Percentiles rank a stretch among this genome's conserved stretches.
Conservation (phyloP, 2,329 filamentous ascomycete genomes). For the Microdochium trichocladiopsis region DNA sequence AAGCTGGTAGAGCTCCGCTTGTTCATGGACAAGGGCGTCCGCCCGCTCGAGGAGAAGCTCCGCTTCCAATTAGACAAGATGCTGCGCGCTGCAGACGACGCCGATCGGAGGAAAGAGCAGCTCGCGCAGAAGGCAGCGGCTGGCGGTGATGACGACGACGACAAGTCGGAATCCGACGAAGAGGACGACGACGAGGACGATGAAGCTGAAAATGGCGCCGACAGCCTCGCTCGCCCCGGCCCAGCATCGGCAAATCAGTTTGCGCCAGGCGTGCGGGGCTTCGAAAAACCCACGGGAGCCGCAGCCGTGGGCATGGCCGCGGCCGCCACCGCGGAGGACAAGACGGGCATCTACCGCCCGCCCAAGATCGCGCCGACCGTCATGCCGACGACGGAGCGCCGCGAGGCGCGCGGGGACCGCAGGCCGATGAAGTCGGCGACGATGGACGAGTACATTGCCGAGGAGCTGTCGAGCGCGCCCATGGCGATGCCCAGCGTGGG, state of each 20-base stretch:
- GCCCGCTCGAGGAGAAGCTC: constrained; percentile 80
- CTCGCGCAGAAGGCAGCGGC: constrained; percentile 22
- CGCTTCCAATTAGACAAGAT: constrained; percentile 97
- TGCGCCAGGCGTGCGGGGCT: constrained; percentile 27
- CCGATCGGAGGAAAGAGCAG: constrained; percentile 37
- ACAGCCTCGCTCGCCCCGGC: constrained; percentile 2
- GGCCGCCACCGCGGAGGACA: constrained; percentile 26
- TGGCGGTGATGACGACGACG: constrained; percentile 15
- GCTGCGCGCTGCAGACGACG: constrained; percentile 76
- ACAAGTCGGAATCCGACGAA: constrained; percentile 27
- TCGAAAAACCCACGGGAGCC: constrained; percentile 22
- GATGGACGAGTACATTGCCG: constrained; percentile 84
- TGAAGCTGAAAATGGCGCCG: constrained; percentile 12
- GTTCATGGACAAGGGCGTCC: constrained; percentile 87
- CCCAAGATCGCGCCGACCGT: constrained; percentile 81
- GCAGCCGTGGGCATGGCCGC: constrained; percentile 21
- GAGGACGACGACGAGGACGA: constrained; percentile 20
- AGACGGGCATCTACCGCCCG: constrained; percentile 76
- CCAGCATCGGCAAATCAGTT: constrained; percentile 20
- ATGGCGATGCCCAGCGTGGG: constrained; percentile 85
- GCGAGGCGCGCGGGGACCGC: constrained; percentile 50
- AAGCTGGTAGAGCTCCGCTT: constrained; percentile 89
- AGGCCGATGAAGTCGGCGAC: constrained; percentile 69
- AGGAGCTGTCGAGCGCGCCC: constrained; percentile 77
- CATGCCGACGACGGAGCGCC: constrained; percentile 64